A percentile compares a stretch with the other conserved stretches of the same genome.
phyloP scores from a whole-genome alignment of 2,329 filamentous ascomycete genomes.

The Chrysoporthe deuterocubensis region DNA sequence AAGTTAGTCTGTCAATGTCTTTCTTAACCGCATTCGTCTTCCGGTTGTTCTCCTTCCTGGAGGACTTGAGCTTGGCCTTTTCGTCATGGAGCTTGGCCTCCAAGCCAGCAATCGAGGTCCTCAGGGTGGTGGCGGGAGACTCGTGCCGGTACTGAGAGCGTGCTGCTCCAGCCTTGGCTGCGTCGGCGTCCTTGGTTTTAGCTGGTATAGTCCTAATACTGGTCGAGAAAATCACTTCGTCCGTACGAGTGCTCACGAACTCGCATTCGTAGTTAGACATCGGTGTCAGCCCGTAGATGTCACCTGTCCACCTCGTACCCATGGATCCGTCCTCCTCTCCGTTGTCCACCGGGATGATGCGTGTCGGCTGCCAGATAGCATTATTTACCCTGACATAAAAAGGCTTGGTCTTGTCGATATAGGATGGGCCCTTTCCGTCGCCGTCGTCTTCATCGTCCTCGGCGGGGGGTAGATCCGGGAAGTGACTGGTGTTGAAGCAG shows the following conservation, averaged over 20 bases:
- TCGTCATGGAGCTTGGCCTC: slow-evolving; percentile 73
- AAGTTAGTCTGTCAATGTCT: slow-evolving; percentile 72
- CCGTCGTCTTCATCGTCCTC: slow-evolving; percentile 41
- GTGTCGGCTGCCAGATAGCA: slow-evolving; percentile 77
- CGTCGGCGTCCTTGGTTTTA: slow-evolving; percentile 46
- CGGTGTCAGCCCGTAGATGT: slow-evolving; percentile 71
- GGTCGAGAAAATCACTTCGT: slow-evolving; percentile 70
- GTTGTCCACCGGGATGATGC: slow-evolving; percentile 60
- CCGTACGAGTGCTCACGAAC: slow-evolving; percentile 70
- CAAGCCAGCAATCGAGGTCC: slow-evolving; percentile 74
- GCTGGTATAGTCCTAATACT: slow-evolving; percentile 70
- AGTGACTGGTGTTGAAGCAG: slow-evolving; percentile 74
- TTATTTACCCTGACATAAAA: slow-evolving; percentile 82
- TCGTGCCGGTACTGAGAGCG: slow-evolving; percentile 68
- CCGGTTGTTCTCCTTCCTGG: slow-evolving; percentile 75
- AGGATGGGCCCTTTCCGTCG: slow-evolving; percentile 45
- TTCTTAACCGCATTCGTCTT: slow-evolving; percentile 69
- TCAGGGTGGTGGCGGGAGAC: slow-evolving; percentile 76
- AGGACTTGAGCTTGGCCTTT: slow-evolving; percentile 69
- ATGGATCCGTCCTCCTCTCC: slow-evolving; percentile 40
- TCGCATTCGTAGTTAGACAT: slow-evolving; percentile 79
- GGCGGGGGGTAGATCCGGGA: slow-evolving; percentile 37
- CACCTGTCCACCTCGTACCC: slow-evolving; percentile 69
- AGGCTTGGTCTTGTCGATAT: slow-evolving; percentile 71
- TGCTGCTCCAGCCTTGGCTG: slow-evolving; percentile 48